These are phyloP conservation scores for Marasmius fiardii DNA, from an alignment of 1,284 basidiomycete genomes.

Conservation along the genomic window DNA sequence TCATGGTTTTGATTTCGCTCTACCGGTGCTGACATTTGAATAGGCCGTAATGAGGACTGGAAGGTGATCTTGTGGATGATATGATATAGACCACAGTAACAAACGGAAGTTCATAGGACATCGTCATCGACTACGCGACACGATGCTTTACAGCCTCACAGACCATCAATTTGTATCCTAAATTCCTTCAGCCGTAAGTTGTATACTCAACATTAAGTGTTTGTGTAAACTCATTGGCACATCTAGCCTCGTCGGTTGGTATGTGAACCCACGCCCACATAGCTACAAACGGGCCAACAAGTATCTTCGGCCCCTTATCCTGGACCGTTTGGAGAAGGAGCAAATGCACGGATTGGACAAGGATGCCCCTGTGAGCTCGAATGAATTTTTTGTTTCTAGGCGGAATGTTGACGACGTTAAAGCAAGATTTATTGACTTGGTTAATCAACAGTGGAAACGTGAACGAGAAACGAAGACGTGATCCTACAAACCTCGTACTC, in stretches of 20 bases:
- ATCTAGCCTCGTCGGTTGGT: conserved; percentile 6
- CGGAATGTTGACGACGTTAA: background rate
- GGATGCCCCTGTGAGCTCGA: conserved; percentile 30
- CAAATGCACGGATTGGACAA: conserved; percentile 32
- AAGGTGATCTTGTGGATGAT: background rate
- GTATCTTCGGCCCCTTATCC: conserved; percentile 34
- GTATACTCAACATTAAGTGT: background rate
- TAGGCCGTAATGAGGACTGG: conserved; percentile 3
- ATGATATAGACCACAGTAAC: background rate
- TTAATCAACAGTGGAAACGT: conserved; percentile 24
- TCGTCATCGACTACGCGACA: background rate
- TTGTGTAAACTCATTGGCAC: background rate
- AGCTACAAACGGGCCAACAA: conserved; percentile 19
- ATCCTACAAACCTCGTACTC: conserved; percentile 21
- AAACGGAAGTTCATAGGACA: too few relatives aligned
- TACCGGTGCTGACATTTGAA: background rate
- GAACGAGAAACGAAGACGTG: conserved; percentile 18
- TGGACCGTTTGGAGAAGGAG: conserved; percentile 33
- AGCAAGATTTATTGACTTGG: conserved; percentile 38
- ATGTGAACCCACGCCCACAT: conserved; percentile 5
- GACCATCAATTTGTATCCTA: background rate
- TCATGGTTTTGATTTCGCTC: background rate
- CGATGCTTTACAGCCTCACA: background rate
- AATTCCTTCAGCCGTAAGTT: background rate
- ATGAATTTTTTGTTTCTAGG: background rate